Conservation (phyloP, 2,329 filamentous ascomycete species). For the Penicillium palitans region DNA sequence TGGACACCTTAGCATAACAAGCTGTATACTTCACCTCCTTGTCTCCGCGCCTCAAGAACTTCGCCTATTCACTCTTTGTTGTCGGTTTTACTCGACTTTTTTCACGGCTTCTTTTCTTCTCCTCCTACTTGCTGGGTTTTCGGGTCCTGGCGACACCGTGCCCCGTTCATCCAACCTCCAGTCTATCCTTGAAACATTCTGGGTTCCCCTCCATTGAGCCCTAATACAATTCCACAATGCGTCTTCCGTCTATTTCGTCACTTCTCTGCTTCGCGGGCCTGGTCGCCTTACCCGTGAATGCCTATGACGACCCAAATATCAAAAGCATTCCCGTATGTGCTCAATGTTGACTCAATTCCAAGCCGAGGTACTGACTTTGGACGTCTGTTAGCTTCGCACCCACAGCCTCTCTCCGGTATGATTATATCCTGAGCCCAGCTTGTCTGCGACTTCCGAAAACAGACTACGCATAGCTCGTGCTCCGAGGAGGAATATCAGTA, state of each 20-base stretch:
- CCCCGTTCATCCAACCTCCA: conserved; percentile 16
- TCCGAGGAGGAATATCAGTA: conserved; percentile 12
- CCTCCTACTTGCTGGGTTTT: conserved; percentile 9
- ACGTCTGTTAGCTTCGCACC: conserved; percentile 68
- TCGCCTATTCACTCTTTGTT: conserved; percentile 15
- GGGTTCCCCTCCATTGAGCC: conserved; percentile 17
- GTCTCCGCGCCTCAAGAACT: conserved; percentile 1
- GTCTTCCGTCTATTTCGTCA: conserved; percentile 36
- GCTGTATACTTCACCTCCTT: conserved; percentile 14
- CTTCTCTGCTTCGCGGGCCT: conserved; percentile 39
- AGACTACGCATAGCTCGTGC: conserved; percentile 4
- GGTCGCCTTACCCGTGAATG: conserved; percentile 33
- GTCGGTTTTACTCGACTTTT: conserved; percentile 1
- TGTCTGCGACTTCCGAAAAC: conserved; percentile 2
- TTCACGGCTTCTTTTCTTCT: not conserved
- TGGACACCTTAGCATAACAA: conserved; percentile 22
- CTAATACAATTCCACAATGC: conserved; percentile 29
- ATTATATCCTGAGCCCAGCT: conserved; percentile 25
- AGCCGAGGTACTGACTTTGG: conserved; percentile 19
- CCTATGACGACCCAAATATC: conserved; percentile 55
- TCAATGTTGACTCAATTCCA: conserved; percentile 3
- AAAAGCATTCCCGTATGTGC: conserved; percentile 65
- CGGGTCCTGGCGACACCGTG: conserved; percentile 30
- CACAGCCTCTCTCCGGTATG: conserved; percentile 78
- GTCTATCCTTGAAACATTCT: conserved; percentile 24